Base-by-base conservation (phyloP, 2,329 filamentous ascomycete genomes). In the Dryadomyces quercus-mongolicae region DNA sequence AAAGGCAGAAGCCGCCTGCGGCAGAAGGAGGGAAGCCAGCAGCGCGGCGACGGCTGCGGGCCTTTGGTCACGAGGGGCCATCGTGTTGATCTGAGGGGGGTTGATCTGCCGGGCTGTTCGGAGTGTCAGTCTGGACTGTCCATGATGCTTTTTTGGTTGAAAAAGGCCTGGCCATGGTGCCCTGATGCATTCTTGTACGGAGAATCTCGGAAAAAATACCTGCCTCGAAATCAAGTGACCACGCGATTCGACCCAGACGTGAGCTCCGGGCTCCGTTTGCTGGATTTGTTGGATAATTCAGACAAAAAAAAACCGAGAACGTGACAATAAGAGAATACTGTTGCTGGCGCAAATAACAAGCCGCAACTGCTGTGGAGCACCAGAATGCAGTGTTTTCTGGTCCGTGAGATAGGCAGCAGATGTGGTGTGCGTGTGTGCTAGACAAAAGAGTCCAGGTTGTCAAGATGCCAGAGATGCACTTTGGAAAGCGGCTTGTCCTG, bases 1-100 rank as follows among this genome's bases (percentile, higher is more conserved):
- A 74, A 97, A 98, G 54, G 89, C 88, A 2, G 82, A 76, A 15
- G 75, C 70, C 40, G 82, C 66, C 58, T 78, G 74, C 22, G 81
- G 77, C 31, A 74, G 65, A 49, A 72, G 69, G 42, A 82, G 64
- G 49, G 76, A 68, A 48, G 72, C 68, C 21, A 79, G 64, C 52
- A 80, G 70, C 66, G 74, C 67, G 22, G 54, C 52, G 48, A 53
- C 66, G 68, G 73, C 44, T 66, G 74, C 25, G 55, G 70, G 72
- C 73, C 71, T 70, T 59, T 68, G 62, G 54, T 70, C 67, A 65
- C 65, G 68, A 58, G 73, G 62, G 57, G 72, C 68, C 77, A 80
- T 80, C 7, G 55, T 68, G 56, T 20, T 21, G 48, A 42, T 42
- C 25, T 5, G 25, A 31, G 25, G 25, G n/a, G n/a, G n/a, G n/a